These are phyloP conservation scores for Cryptococcus jaspeensis DNA, from an alignment of 1,284 basidiomycete genomes.

Conservation along the genomic window DNA sequence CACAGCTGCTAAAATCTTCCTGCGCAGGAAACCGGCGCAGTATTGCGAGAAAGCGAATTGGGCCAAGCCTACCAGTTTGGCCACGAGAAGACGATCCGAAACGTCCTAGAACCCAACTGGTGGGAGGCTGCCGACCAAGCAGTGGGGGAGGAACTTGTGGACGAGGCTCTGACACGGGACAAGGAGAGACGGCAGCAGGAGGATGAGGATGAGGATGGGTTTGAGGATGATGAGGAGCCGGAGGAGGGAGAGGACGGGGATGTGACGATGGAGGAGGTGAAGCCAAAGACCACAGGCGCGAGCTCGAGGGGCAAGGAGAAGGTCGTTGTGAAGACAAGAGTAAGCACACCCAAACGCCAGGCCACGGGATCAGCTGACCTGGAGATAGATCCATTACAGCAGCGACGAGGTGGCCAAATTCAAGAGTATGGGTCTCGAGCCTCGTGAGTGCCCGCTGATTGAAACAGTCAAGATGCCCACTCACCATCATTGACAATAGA, in stretches of 20 bases:
- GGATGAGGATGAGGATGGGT: conserved; percentile 40
- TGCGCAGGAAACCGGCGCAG: conserved; percentile 45
- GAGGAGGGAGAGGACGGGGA: conserved; percentile 14
- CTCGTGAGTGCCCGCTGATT: conserved; percentile 57
- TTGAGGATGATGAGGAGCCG: conserved; percentile 55
- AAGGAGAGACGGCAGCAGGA: conserved; percentile 21
- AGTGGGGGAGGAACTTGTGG: conserved; percentile 23
- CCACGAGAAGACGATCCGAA: conserved; percentile 38
- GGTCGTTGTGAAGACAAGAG: conserved; percentile 45
- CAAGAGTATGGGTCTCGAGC: conserved; percentile 71
- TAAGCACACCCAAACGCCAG: conserved; percentile 36
- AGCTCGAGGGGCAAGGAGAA: conserved; percentile 14
- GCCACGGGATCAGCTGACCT: background rate
- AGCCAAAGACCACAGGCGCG: background rate
- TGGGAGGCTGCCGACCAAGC: conserved; percentile 37
- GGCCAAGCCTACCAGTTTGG: conserved; percentile 48
- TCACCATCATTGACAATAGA: conserved; percentile 21
- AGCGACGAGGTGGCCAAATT: conserved; percentile 79
- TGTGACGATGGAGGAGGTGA: no score
- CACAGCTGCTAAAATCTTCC: background rate
- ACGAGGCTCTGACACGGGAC: conserved; percentile 29
- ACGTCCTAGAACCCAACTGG: conserved; percentile 45
- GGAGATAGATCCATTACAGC: conserved; percentile 70
- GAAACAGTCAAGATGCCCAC: background rate
- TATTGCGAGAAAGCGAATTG: conserved; percentile 41